Base-by-base conservation (phyloP, 768 basidiomycete species). In the Ephemerocybe angulata region DNA sequence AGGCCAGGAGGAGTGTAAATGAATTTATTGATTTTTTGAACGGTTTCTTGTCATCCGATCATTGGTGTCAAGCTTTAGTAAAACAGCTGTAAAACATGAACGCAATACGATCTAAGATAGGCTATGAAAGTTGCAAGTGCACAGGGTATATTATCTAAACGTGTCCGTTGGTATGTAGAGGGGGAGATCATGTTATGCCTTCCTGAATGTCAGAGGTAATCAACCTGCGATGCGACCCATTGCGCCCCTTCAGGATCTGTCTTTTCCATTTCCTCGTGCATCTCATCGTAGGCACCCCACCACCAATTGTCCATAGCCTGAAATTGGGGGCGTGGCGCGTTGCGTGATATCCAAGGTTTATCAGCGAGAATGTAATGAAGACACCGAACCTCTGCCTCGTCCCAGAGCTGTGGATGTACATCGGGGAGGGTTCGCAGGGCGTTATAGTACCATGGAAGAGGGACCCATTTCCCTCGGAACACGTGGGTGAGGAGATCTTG, bases 381-480 rank as follows among this genome's bases (percentile, higher is more conserved):
- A 64, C 92, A 90, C 55, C 86, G 83, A 31, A 95, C 84, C 67
- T 93, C 87, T 3, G 86, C 83, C 64, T 97, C 93, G 41, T 80
- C 73, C 96, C 96, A 99, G 62, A 93, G 65, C 30, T 78, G 66
- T 33, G 78, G 68, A 69, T 99, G 97, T 35, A 85, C 76, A 29
- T 75, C 64, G 42, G 88, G 79, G 61, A 93, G 68, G n/a, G 94
- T 90, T 72, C 93, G 94, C 58, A 98, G 76, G 0, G 93, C 94
- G 63, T 99, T 99, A 70, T 93, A 95, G 57, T 84, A 84, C 84
- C 90, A 97, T 1, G 86, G 81, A 37, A 96, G 70, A 4, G 90
- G 86, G 51, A 75, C 79, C 90, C 91, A 94, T 65, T 70, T 84
- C 17, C 87, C 88, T 53, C 77, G 70, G 75, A 96, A 98, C 65